Conservation (phyloP, 2,329 filamentous ascomycete genomes). For the Epichloe hybrida region DNA sequence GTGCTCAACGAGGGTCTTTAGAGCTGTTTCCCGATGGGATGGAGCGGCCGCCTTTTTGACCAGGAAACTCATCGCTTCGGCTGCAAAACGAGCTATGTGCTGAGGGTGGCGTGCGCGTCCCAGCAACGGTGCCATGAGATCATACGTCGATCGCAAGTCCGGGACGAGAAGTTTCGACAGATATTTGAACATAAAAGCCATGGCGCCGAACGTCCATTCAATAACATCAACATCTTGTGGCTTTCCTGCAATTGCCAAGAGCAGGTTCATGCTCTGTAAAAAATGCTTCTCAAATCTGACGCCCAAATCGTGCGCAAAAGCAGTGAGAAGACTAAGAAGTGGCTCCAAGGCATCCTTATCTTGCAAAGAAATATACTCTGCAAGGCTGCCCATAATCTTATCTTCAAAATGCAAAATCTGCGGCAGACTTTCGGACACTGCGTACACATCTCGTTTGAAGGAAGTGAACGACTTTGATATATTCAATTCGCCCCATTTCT, state of each 20-base stretch:
- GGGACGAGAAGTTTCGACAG: conserved; percentile 76
- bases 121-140: conserved; percentile 70
- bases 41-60: conserved; percentile 74
- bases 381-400: conserved; percentile 65
- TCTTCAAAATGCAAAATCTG: conserved; percentile 87
- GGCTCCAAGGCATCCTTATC: conserved; percentile 76
- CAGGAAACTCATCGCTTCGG: conserved; percentile 88
- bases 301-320: conserved; percentile 86
- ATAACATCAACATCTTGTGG: conserved; percentile 77
- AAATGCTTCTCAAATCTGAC: conserved; percentile 82
- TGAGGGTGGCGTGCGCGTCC: conserved; percentile 71
- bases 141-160: conserved; percentile 71
- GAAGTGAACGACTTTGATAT: conserved; percentile 65
- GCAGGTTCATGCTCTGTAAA: conserved; percentile 55
- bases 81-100: conserved; percentile 83
- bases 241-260: conserved; percentile 65
- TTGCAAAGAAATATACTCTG: conserved; percentile 60
- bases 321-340: conserved; percentile 72
- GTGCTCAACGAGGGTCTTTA: conserved; percentile 58
- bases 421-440: conserved; percentile 76
- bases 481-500: conserved; percentile 88
- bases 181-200: conserved; percentile 97
- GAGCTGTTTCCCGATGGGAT: conserved; percentile 59
- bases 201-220: conserved; percentile 89
- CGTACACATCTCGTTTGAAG: conserved; percentile 62